phyloP scores from a whole-genome alignment of 2,329 filamentous ascomycete genomes.

The Alternaria sp. region DNA sequence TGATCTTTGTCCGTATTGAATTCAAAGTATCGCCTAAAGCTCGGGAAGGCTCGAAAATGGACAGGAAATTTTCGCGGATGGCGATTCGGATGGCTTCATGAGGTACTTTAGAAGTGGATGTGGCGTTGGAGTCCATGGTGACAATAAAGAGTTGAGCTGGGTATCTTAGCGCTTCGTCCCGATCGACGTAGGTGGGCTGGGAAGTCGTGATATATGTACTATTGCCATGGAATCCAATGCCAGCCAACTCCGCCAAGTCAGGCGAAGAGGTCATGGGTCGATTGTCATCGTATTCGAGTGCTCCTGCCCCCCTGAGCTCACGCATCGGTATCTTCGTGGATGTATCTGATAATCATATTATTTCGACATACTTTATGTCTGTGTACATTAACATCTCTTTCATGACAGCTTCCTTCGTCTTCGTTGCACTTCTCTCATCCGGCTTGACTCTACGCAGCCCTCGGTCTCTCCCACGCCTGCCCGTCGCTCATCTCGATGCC shows the following conservation, averaged over 20 bases:
- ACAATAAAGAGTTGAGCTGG: not conserved
- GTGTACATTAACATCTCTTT: not conserved
- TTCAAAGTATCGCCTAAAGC: not conserved
- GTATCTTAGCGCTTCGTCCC: too few relatives aligned
- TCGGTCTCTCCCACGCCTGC: constrained; percentile 31
- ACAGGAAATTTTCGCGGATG: not conserved
- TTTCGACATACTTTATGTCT: constrained; percentile 2
- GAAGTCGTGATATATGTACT: not conserved
- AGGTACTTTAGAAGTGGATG: not conserved
- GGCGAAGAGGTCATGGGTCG: not conserved
- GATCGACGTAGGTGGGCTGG: too few relatives aligned
- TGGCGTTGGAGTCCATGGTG: not conserved
- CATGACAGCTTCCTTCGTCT: not conserved
- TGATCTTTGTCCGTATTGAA: not conserved
- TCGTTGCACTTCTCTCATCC: too few relatives aligned
- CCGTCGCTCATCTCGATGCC: constrained; percentile 28
- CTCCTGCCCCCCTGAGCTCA: not conserved
- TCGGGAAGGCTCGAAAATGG: not conserved
- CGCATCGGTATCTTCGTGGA: not conserved
- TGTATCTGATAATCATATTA: not conserved
- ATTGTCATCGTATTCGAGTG: not conserved
- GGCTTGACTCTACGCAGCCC: constrained; percentile 5
- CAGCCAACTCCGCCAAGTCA: not conserved
- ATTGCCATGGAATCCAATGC: not conserved
- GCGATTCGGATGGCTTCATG: not conserved